Base-by-base conservation (phyloP, 768 basidiomycete species). In the Leccinum uliginosum region DNA sequence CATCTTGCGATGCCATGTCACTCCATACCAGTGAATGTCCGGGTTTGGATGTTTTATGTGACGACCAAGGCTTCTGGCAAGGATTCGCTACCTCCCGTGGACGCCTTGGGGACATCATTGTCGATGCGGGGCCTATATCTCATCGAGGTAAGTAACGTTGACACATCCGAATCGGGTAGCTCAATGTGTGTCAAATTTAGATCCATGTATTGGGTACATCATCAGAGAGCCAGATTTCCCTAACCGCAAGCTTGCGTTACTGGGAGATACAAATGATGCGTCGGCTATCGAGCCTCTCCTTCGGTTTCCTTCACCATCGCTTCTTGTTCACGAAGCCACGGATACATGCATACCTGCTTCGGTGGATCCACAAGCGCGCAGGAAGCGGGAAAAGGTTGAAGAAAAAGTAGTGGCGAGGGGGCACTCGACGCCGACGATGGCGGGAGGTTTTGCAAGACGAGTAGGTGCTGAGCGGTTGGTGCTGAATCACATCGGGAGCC, bases 321-420 rank as follows among this genome's bases (percentile, higher is more conserved):
- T 93, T n/a, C 78, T 93, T 19, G 76, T 93, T n/a, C 93, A 94
- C 69, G 92, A 94, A 71, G 83, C 86, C 1, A 92, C 89, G 2
- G 91, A 93, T 65, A 84, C 86, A 0, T 80, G 78, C 60, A 82
- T 94, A 35, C 84, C 87, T 0, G 65, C 57, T 2, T 63, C 75
- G 49, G 77, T 87, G 54, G 84, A 85, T 67, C 71, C 75, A 9
- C 75, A 72, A 32, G 72, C 80, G 29, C 78, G 67, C 53, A 76
- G 79, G 53, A 74, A 74, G 26, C 73, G 68, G 3, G 72, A 73
- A 50, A 75, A 71, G 53, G 73, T 84, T 34, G 58, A 70, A 59
- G 69, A 77, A 56, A 86, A 80, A 57, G 79, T 83, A 0, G 71
- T 83, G n/a, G 74, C 75, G 26, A 78, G 84, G 48, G 91, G 92